Evolutionary conservation across 2,329 filamentous ascomycete species (phyloP), one percentile per base, ranked within the genome.

Genomic region (Cucurbitaria berberidis): DNA sequence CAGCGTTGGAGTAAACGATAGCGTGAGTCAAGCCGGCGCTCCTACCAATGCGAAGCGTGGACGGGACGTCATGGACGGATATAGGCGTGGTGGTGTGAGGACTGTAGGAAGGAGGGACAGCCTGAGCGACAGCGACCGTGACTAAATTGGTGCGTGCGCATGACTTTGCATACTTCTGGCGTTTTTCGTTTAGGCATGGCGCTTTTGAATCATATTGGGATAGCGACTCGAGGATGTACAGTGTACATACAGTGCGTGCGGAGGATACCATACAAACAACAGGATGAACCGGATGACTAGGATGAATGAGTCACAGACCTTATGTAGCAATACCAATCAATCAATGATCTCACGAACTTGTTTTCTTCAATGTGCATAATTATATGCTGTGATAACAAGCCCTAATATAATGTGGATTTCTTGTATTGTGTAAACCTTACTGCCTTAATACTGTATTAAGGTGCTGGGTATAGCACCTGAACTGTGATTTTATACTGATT

Each of bases 81-180:
- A 78, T 55, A 60, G 76, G 16, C 63, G 76, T 16, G 74, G 75
- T 10, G 74, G 74, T n/a, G 74, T 73, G 15, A 74, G 79, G 32
- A 54, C 63, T 9, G 69, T 72, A 8, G 72, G 75, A 16, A 69
- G 81, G 39, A 76, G 81, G 55, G 82, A 84, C 57, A 82, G 80
- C 64, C 66, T 84, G 70, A 83, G 81, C 64, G 82, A 84, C 57
- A 83, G 81, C 57, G 81, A 82, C 16, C 63, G 60, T 27, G 39
- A 19, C 13, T 36, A 19, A 11, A 11, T 39, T 24, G 2, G 10
- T 27, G 15, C 5, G 8, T 22, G n/a, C 24, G 16, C 5, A 34
- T 13, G 40, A 5, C 19, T 38, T 44, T 36, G 22, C 29, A 18
- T 42, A 5, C 4, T 40, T 35, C 9, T 26, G 24, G 24, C 24